Conservation (phyloP, 805 yeast species). For the Priceomyces medius region DNA sequence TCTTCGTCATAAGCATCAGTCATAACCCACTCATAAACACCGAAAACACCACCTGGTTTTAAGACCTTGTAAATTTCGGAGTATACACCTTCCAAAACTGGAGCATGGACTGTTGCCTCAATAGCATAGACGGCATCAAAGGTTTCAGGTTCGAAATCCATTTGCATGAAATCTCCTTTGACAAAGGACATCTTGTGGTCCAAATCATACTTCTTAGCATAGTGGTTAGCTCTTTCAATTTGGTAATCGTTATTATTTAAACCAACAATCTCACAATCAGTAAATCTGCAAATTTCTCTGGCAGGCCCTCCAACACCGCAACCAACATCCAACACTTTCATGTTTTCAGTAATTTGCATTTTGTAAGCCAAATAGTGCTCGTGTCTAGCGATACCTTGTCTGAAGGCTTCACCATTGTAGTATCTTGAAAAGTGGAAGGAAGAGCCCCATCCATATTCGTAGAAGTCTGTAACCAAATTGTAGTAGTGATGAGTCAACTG, state of each 20-base stretch:
- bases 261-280: slow-evolving; percentile 84
- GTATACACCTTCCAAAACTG: slow-evolving; percentile 92
- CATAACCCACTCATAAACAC: slow-evolving; percentile 99
- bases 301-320: slow-evolving; percentile 99
- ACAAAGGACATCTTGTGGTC: slow-evolving; percentile 77
- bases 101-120: slow-evolving; percentile 99
- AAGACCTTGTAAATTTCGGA: slow-evolving; percentile 90
- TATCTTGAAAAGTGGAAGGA: slow-evolving; percentile 96
- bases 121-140: slow-evolving; percentile 98
- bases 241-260: slow-evolving; percentile 97
- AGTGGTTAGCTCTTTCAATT: slow-evolving; percentile 84
- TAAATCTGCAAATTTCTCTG: slow-evolving; percentile 89
- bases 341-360: slow-evolving; percentile 74
- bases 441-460: slow-evolving; percentile 99
- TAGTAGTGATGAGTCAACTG: slow-evolving; percentile 92
- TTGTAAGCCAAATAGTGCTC: slow-evolving; percentile 91
- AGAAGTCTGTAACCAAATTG: slow-evolving; percentile 95
- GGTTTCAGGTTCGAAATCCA: slow-evolving; percentile 88
- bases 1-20: slow-evolving; percentile 87
- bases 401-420: slow-evolving; percentile 89
- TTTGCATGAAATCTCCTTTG: slow-evolving; percentile 98
- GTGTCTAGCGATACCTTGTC: slow-evolving; percentile 94
- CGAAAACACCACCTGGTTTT: slow-evolving; percentile 97
- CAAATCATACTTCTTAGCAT: slow-evolving; percentile 65
- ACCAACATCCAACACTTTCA: slow-evolving; percentile 94